These are phyloP conservation scores for Extremus antarcticus DNA, from an alignment of 495 filamentous ascomycete genomes.

Conservation along the genomic window DNA sequence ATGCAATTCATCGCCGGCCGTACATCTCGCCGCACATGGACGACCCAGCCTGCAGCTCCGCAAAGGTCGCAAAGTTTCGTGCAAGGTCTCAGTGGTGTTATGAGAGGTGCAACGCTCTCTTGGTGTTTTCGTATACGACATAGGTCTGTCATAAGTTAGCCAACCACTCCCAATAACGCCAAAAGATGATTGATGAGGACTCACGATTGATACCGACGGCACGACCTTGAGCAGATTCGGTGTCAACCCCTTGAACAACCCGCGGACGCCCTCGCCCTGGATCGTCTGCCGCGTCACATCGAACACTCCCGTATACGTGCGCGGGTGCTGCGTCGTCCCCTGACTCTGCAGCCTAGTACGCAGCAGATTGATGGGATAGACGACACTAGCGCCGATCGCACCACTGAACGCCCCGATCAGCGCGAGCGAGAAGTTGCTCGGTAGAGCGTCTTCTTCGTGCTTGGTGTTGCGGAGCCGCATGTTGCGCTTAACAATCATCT, in stretches of 20 bases:
- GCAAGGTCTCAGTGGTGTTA: neutral
- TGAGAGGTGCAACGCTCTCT: constrained; percentile 56
- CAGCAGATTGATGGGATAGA: constrained; percentile 92
- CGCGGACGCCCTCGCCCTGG: constrained; percentile 68
- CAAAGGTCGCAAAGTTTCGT: too few relatives aligned
- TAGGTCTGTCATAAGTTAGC: constrained; percentile 44
- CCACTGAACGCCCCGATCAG: constrained; percentile 81
- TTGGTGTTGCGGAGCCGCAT: constrained; percentile 40
- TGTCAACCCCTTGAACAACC: constrained; percentile 88
- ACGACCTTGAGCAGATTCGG: constrained; percentile 96
- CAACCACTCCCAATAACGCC: constrained; percentile 1
- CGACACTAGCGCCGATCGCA: constrained; percentile 82
- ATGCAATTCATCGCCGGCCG: neutral
- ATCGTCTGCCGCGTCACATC: constrained; percentile 79
- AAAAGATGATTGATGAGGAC: too few relatives aligned
- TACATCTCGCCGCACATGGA: too few relatives aligned
- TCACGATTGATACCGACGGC: constrained; percentile 78
- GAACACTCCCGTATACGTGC: constrained; percentile 77
- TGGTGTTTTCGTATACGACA: constrained; percentile 94
- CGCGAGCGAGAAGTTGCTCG: constrained; percentile 67
- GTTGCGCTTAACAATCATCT: constrained; percentile 53
- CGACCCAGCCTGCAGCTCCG: too few relatives aligned
- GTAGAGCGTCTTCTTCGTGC: constrained; percentile 65
- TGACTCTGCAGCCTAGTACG: constrained; percentile 90
- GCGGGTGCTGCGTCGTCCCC: constrained; percentile 80